Evolutionary conservation across 495 filamentous ascomycete species (phyloP).

Genomic region (Aspergillus campestris): DNA sequence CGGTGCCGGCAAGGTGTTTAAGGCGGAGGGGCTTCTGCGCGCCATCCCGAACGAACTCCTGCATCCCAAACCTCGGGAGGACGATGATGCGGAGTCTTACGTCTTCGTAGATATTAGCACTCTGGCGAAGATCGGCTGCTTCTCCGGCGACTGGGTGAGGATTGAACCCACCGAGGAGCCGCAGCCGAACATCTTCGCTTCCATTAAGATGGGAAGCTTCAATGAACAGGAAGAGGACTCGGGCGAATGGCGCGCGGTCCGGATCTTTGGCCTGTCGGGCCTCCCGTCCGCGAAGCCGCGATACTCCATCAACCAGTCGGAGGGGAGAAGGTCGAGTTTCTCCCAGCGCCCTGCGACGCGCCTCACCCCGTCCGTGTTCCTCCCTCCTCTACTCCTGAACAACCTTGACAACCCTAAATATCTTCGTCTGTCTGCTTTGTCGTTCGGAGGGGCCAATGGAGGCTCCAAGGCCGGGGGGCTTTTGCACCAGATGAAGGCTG

Average conservation of each 20-base stretch:
- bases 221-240: slow-evolving; percentile 34
- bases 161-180: slow-evolving; percentile 67
- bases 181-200: slow-evolving; percentile 44
- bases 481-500: slow-evolving; percentile 39
- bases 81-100: slow-evolving; percentile 81
- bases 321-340: slow-evolving; percentile 43
- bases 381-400: slow-evolving; percentile 77
- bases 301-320: slow-evolving; percentile 42
- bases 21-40: slow-evolving; percentile 64
- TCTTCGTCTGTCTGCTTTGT: slow-evolving; percentile 59
- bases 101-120: slow-evolving; percentile 82
- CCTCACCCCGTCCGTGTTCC: slow-evolving; percentile 54
- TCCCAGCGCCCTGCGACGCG: slow-evolving; percentile 34
- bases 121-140: slow-evolving; percentile 82
- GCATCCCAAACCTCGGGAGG: slow-evolving; percentile 71
- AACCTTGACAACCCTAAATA: slow-evolving; percentile 74
- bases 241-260: slow-evolving; percentile 66
- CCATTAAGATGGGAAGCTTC: slow-evolving; percentile 42
- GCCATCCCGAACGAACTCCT: slow-evolving; percentile 69
- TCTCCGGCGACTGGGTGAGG: slow-evolving; percentile 96
- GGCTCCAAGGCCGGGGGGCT: slow-evolving; percentile 27
- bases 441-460: slow-evolving; percentile 29
- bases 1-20: slow-evolving; percentile 54
- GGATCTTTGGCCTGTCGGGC: slow-evolving; percentile 81
- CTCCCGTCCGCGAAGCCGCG: slow-evolving; percentile 40